Conservation (phyloP, 306 rosid genomes). For the Calophaca sinica region DNA sequence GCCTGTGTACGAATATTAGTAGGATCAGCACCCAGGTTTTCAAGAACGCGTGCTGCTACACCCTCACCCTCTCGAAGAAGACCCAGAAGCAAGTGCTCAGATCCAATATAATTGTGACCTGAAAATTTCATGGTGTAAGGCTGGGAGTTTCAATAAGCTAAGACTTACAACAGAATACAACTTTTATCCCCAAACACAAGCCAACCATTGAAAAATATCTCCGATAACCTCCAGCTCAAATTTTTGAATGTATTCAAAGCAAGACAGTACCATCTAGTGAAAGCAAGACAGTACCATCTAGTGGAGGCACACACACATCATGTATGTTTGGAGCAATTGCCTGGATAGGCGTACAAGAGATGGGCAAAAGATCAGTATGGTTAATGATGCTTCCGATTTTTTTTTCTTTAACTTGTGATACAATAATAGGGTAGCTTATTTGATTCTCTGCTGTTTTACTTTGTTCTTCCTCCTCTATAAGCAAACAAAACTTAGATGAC, state of each 20-base stretch:
- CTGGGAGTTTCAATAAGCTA: slow-evolving; percentile 23
- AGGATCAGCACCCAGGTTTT: slow-evolving; percentile 95
- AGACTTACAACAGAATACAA: neutral
- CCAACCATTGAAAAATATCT: neutral
- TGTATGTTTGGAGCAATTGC: slow-evolving; percentile 21
- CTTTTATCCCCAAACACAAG: slow-evolving; percentile 1
- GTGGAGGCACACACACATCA: neutral
- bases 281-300: slow-evolving; percentile 21
- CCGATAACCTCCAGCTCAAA: slow-evolving; percentile 15
- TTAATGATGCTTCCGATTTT: neutral
- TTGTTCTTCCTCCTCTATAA: slow-evolving; percentile 25
- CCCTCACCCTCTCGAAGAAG: slow-evolving; percentile 99
- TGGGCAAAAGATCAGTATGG: slow-evolving; percentile 9
- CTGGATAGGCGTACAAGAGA: slow-evolving; percentile 16
- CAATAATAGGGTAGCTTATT: slow-evolving; percentile 1
- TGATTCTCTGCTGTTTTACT: slow-evolving; percentile 13
- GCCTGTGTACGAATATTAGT: slow-evolving; percentile 97
- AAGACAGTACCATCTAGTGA: slow-evolving; percentile 20
- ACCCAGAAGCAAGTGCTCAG: slow-evolving; percentile 98
- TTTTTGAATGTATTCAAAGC: slow-evolving; percentile 19
- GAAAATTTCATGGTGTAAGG: slow-evolving; percentile 41
- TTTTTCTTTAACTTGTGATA: neutral
- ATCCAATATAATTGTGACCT: slow-evolving; percentile 98
- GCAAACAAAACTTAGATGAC: slow-evolving; percentile 24
- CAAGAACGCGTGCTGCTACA: slow-evolving; percentile 99